Evolutionary conservation across 805 yeast species (phyloP).

Genomic region (Ogataea ganodermae): DNA sequence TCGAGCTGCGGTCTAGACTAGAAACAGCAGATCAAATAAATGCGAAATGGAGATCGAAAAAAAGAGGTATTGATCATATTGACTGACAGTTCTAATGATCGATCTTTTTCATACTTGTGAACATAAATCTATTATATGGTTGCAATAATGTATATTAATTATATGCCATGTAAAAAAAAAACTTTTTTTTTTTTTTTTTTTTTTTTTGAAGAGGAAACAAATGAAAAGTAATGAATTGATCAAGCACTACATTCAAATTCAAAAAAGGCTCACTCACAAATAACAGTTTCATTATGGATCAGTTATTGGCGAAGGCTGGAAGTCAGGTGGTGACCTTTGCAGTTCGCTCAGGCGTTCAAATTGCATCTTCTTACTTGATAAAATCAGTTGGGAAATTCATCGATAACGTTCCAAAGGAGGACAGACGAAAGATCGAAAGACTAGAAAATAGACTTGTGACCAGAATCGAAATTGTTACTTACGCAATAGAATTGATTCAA

Average conservation of each 20-base stretch:
- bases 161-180: background rate
- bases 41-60: constrained; percentile 54
- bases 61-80: constrained; percentile 8
- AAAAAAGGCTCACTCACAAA: background rate
- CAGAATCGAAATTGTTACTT: constrained; percentile 60
- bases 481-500: constrained; percentile 68
- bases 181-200: too few species aligned
- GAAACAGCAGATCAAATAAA: constrained; percentile 74
- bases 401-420: constrained; percentile 55
- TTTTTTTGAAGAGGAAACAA: too few species aligned
- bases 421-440: constrained; percentile 45
- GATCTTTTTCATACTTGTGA: too few species aligned
- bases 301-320: constrained; percentile 54
- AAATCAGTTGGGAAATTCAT: constrained; percentile 60
- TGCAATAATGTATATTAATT: too few species aligned
- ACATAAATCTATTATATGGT: too few species aligned
- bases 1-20: constrained; percentile 55
- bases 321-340: constrained; percentile 81
- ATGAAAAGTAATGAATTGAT: background rate
- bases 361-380: constrained; percentile 74
- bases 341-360: constrained; percentile 69
- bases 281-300: constrained; percentile 41
- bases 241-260: background rate
- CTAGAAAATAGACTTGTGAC: constrained; percentile 50
- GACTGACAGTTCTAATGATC: background rate